These are phyloP conservation scores for Schizonepeta tenuifolia DNA, from an alignment of 257 asterid species.

Conservation along the genomic window DNA sequence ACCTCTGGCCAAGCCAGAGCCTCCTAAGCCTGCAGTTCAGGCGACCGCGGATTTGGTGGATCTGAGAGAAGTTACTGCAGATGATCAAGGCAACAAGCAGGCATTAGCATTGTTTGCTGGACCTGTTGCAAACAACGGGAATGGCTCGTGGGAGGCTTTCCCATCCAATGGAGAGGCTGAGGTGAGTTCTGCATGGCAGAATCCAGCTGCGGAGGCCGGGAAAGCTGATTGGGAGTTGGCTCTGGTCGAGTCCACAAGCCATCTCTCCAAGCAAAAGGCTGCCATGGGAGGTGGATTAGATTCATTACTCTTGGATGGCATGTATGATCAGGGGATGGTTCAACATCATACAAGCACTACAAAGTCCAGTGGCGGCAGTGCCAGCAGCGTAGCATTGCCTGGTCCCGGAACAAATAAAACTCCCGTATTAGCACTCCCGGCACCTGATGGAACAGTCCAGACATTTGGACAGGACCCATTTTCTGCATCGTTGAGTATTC, in stretches of 20 bases:
- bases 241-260: constrained; percentile 73
- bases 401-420: constrained; percentile 58
- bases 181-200: constrained; percentile 93
- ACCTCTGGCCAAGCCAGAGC: constrained; percentile 57
- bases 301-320: constrained; percentile 77
- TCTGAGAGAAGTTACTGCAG: constrained; percentile 77
- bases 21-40: constrained; percentile 53
- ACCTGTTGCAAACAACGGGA: constrained; percentile 52
- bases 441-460: constrained; percentile 82
- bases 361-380: constrained; percentile 69
- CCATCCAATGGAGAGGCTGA: constrained; percentile 54
- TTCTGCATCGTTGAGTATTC: constrained; percentile 72
- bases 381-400: constrained; percentile 87
- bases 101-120: constrained; percentile 90
- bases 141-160: constrained; percentile 88
- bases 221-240: constrained; percentile 96
- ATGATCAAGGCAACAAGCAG: constrained; percentile 77
- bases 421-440: constrained; percentile 80
- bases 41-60: constrained; percentile 65
- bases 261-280: constrained; percentile 71
- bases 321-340: constrained; percentile 87
- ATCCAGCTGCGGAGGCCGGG: constrained; percentile 81
- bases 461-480: constrained; percentile 81
- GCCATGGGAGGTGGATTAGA: constrained; percentile 90
- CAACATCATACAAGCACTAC: constrained; percentile 67